phyloP scores from a whole-genome alignment of 805 yeast genomes.

The Yamadazyma ubonensis region DNA sequence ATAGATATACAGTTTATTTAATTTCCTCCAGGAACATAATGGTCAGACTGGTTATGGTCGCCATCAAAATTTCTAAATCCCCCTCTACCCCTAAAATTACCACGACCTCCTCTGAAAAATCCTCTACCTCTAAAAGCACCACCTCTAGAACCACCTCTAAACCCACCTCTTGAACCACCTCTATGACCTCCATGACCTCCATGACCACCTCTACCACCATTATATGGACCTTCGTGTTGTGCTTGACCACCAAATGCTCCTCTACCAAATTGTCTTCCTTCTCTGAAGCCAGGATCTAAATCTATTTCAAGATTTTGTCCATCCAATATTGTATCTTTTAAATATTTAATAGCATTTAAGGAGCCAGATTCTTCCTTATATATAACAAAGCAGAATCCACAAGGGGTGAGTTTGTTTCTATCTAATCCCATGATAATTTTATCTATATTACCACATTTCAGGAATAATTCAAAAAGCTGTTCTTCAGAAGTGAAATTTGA shows the following conservation, averaged over 20 bases:
- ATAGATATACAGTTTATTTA: not conserved
- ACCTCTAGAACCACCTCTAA: slow-evolving; percentile 33
- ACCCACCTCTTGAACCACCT: slow-evolving; percentile 46
- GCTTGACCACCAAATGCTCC: slow-evolving; percentile 93
- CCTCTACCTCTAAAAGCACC: slow-evolving; percentile 16
- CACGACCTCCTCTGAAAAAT: slow-evolving; percentile 9
- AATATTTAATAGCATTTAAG: slow-evolving; percentile 75
- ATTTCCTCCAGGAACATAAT: slow-evolving; percentile 3
- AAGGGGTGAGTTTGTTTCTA: slow-evolving; percentile 85
- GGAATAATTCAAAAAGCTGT: slow-evolving; percentile 83
- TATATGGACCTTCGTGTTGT: slow-evolving; percentile 55
- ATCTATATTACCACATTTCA: slow-evolving; percentile 75
- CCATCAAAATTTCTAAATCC: slow-evolving; percentile 3
- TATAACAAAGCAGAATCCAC: slow-evolving; percentile 94
- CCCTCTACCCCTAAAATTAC: slow-evolving; percentile 13
- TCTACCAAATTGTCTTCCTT: slow-evolving; percentile 94
- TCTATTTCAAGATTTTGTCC: slow-evolving; percentile 82
- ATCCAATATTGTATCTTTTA: slow-evolving; percentile 80
- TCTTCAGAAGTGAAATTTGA: slow-evolving; percentile 93
- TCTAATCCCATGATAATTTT: slow-evolving; percentile 94
- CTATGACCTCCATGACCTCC: slow-evolving; percentile 41
- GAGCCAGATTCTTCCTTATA: slow-evolving; percentile 70
- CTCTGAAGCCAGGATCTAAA: slow-evolving; percentile 92
- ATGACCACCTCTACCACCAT: slow-evolving; percentile 37
- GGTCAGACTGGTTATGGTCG: not conserved